A percentile compares a stretch with the other conserved stretches of the same genome.
Conservation (phyloP, 345 rosid genomes). For the Camelina sativa region DNA sequence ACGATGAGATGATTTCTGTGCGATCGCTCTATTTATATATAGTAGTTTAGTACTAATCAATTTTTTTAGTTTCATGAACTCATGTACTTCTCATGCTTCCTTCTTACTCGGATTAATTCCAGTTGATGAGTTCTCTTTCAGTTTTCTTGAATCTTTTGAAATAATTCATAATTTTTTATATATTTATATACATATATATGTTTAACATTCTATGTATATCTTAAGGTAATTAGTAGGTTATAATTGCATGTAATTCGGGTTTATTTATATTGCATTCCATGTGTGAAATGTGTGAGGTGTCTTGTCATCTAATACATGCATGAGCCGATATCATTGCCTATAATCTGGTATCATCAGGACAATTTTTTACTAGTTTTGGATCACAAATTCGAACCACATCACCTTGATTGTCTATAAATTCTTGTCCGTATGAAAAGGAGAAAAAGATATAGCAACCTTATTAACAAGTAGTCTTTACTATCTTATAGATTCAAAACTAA, state of each 20-base stretch:
- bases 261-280: background rate
- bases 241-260: background rate
- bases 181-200: too few relatives aligned
- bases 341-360: background rate
- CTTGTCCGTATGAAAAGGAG: background rate
- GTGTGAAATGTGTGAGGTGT: too few relatives aligned
- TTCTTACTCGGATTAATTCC: constrained; percentile 31
- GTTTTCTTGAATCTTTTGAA: background rate
- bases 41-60: background rate
- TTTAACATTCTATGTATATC: too few relatives aligned
- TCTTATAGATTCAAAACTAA: too few relatives aligned
- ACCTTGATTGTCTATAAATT: background rate
- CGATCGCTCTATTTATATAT: background rate
- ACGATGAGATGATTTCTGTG: constrained; percentile 13
- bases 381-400: background rate
- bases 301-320: background rate
- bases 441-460: too few relatives aligned
- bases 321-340: constrained; percentile 3
- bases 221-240: background rate
- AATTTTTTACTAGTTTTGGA: background rate
- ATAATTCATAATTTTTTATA: background rate
- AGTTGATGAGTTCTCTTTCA: constrained; percentile 27
- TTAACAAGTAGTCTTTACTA: too few relatives aligned
- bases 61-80: constrained; percentile 4
- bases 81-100: constrained; percentile 41